These are phyloP conservation scores for Fusarium temperatum DNA, from an alignment of 2,329 filamentous ascomycete genomes.

Conservation along the genomic window DNA sequence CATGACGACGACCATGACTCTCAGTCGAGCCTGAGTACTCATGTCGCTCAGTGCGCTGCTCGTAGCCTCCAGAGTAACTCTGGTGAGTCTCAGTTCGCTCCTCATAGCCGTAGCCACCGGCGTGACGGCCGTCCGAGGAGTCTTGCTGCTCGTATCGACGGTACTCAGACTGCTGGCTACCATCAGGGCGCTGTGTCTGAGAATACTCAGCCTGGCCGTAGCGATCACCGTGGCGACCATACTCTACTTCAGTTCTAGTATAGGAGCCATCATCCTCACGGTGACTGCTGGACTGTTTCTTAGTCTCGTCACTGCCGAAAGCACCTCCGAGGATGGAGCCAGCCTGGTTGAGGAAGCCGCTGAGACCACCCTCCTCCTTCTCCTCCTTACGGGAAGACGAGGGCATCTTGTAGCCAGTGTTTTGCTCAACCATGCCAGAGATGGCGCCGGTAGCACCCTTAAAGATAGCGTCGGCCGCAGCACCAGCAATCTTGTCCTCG, in stretches of 20 bases:
- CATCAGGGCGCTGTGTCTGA: constrained; percentile 66
- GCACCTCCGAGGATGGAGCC: constrained; percentile 71
- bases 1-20: constrained; percentile 39
- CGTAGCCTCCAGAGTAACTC: constrained; percentile 62
- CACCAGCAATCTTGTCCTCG: constrained; percentile 65
- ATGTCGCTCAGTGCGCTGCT: constrained; percentile 62
- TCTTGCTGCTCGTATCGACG: constrained; percentile 68
- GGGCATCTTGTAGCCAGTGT: constrained; percentile 55
- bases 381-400: constrained; percentile 48
- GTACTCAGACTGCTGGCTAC: constrained; percentile 68
- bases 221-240: constrained; percentile 64
- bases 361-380: constrained; percentile 70
- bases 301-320: constrained; percentile 64
- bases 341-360: constrained; percentile 76
- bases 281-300: constrained; percentile 61
- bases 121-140: constrained; percentile 48
- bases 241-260: constrained; percentile 68
- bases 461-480: constrained; percentile 65
- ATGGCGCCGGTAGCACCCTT: constrained; percentile 65
- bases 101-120: constrained; percentile 65
- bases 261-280: constrained; percentile 69
- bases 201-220: constrained; percentile 70
- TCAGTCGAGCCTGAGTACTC: constrained; percentile 53
- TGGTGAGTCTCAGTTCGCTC: constrained; percentile 64
- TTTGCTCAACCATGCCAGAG: constrained; percentile 56